Conservation (phyloP, 768 basidiomycete genomes). For the Antrodiella citrinella region DNA sequence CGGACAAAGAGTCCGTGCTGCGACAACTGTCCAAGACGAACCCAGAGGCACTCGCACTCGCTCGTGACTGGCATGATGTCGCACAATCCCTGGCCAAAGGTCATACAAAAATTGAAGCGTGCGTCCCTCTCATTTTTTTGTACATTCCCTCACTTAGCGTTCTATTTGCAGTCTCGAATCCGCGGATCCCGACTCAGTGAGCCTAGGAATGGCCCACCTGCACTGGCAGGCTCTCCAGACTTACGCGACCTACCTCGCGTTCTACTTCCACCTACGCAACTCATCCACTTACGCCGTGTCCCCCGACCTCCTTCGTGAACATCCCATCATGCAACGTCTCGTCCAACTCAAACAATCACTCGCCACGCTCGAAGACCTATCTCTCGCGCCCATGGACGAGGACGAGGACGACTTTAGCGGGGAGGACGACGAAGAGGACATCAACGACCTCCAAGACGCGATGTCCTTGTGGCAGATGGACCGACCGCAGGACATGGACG, state of each 20-base stretch:
- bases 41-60: conserved; percentile 74
- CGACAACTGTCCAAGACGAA: conserved; percentile 66
- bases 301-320: conserved; percentile 54
- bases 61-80: conserved; percentile 78
- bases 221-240: conserved; percentile 89
- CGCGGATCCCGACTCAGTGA: conserved; percentile 42
- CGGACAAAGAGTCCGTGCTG: conserved; percentile 54
- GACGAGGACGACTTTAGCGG: conserved; percentile 41
- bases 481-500: neutral
- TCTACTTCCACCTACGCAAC: conserved; percentile 84
- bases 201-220: conserved; percentile 67
- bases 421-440: conserved; percentile 30
- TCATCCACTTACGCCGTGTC: conserved; percentile 53
- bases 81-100: conserved; percentile 42
- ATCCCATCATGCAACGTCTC: conserved; percentile 70
- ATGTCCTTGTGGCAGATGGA: conserved; percentile 10
- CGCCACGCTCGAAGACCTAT: conserved; percentile 75
- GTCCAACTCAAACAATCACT: conserved; percentile 79
- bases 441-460: conserved; percentile 31
- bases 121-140: conserved; percentile 14
- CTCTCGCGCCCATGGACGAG: conserved; percentile 48
- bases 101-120: conserved; percentile 49
- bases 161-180: conserved; percentile 35
- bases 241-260: conserved; percentile 85
- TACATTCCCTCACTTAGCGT: neutral